Evolutionary conservation across 1,284 basidiomycete genomes (phyloP).

Genomic region (Marasmius sp.): DNA sequence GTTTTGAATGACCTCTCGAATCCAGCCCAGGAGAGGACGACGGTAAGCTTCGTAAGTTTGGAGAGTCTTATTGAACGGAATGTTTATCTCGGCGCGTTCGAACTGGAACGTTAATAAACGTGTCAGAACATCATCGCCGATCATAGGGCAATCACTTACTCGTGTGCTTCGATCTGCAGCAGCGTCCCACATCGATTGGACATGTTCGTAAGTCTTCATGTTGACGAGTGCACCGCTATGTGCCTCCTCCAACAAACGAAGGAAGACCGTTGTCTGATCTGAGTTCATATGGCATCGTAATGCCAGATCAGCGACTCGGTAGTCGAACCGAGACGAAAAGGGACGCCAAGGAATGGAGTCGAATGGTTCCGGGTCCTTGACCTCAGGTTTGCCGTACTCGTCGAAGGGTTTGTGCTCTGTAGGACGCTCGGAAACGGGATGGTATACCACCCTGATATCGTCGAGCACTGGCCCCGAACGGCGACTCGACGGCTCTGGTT

Average conservation of each 20-base stretch:
- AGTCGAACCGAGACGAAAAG: not conserved
- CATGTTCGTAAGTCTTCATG: not conserved
- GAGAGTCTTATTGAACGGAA: constrained; percentile 12
- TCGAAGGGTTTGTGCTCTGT: not conserved
- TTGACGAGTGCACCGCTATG: not conserved
- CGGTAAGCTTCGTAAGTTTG: constrained; percentile 11
- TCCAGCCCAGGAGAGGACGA: constrained; percentile 15
- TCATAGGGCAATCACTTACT: not conserved
- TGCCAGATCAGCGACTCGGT: not conserved
- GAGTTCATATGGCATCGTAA: not conserved
- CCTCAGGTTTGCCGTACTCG: not conserved
- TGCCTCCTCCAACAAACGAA: not conserved
- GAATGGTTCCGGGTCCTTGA: not conserved
- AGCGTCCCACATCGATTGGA: not conserved
- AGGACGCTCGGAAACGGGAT: not conserved
- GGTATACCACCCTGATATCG: not conserved
- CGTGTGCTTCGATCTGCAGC: not conserved
- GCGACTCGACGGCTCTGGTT: too few species aligned
- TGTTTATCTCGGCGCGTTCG: not conserved
- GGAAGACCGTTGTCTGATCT: not conserved
- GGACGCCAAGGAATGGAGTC: not conserved
- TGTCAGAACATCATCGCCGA: not conserved
- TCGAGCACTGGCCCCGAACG: too few species aligned
- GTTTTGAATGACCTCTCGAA: constrained; percentile 16
- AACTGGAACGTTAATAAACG: not conserved